Evolutionary conservation across 495 filamentous ascomycete genomes (phyloP).

Genomic region (Hypoxylon crocopeplum): DNA sequence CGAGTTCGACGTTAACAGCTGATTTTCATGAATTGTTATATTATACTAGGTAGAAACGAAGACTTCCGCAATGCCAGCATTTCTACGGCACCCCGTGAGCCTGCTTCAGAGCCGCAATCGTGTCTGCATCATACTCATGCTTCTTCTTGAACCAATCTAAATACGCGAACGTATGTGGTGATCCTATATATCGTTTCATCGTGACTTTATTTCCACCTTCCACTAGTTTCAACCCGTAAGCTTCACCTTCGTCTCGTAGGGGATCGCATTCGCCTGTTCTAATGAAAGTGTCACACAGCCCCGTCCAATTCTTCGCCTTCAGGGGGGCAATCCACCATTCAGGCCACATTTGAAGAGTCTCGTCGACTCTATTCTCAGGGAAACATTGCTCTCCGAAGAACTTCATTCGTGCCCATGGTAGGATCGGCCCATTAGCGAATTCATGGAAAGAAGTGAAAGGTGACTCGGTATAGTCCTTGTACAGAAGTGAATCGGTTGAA

Average conservation of each 20-base stretch:
- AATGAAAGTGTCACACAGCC: constrained; percentile 54
- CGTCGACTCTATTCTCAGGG: constrained; percentile 23
- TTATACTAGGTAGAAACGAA: not conserved
- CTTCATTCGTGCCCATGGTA: constrained; percentile 57
- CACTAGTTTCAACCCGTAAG: constrained; percentile 55
- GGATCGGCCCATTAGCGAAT: constrained; percentile 51
- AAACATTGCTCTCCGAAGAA: constrained; percentile 51
- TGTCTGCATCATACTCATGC: constrained; percentile 44
- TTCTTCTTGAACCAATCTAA: constrained; percentile 41
- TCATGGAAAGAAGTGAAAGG: constrained; percentile 54
- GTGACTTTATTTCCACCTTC: constrained; percentile 55
- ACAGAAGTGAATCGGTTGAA: constrained; percentile 47
- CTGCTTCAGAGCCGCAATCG: constrained; percentile 39
- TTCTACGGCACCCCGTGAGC: constrained; percentile 36
- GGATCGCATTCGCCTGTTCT: constrained; percentile 58
- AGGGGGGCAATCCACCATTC: constrained; percentile 51
- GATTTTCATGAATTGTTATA: not conserved
- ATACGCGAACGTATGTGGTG: constrained; percentile 60
- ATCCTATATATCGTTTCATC: constrained; percentile 53
- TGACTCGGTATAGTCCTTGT: constrained; percentile 50
- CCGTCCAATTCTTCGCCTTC: constrained; percentile 49
- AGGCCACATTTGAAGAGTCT: constrained; percentile 38
- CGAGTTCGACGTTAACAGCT: no score
- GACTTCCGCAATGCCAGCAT: not conserved
- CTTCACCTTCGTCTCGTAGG: constrained; percentile 60